Conservation (phyloP, 306 rosid species). For the Hippophae rhamnoides region DNA sequence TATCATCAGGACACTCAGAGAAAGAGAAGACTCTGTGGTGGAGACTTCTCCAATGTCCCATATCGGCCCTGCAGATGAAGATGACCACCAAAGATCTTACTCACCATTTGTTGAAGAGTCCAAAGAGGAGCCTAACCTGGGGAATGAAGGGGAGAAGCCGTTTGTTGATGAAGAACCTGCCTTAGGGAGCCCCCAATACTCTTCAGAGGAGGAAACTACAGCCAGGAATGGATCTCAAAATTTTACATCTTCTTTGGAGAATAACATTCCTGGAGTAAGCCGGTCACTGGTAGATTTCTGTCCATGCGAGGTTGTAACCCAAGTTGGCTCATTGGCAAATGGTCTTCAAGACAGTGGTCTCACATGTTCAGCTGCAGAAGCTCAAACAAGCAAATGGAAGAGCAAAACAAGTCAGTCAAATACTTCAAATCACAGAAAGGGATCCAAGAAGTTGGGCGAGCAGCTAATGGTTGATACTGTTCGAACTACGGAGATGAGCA, state of each 20-base stretch:
- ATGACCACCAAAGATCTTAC: constrained; percentile 52
- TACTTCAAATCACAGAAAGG: constrained; percentile 27
- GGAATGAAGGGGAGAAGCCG: constrained; percentile 32
- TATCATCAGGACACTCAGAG: constrained; percentile 55
- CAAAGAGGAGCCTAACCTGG: constrained; percentile 27
- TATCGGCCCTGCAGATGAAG: constrained; percentile 60
- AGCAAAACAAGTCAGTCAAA: constrained; percentile 42
- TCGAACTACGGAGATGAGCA: constrained; percentile 42
- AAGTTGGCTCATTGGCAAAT: constrained; percentile 41
- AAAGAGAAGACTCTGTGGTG: constrained; percentile 61
- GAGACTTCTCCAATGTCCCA: constrained; percentile 42
- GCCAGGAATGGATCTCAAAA: constrained; percentile 29
- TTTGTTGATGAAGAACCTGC: constrained; percentile 45
- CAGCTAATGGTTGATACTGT: constrained; percentile 19
- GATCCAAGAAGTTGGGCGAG: constrained; percentile 34
- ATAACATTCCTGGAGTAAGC: constrained; percentile 33
- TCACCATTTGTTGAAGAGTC: constrained; percentile 22
- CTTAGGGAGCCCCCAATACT: constrained; percentile 30
- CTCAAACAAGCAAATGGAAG: constrained; percentile 29
- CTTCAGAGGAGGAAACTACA: constrained; percentile 24
- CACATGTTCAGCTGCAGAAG: constrained; percentile 20
- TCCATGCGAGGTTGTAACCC: constrained; percentile 62
- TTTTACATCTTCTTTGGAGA: constrained; percentile 37
- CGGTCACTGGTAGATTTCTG: constrained; percentile 46
- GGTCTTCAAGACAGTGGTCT: constrained; percentile 35